Base-by-base conservation (phyloP, 176 grass and related monocot species). In the Microstegium vimineum region DNA sequence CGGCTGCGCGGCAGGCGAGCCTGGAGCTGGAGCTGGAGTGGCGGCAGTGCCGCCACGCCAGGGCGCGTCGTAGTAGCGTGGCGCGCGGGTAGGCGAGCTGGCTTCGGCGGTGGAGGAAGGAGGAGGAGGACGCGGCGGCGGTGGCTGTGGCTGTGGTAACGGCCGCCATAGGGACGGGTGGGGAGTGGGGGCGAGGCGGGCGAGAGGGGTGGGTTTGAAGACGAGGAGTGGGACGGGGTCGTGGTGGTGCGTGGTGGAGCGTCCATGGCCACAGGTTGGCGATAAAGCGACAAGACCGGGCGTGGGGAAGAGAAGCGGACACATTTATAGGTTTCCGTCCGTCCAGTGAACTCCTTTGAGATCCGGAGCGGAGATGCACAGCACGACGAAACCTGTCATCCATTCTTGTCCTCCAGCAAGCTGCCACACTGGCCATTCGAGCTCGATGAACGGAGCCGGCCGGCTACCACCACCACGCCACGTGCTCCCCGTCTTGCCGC, bases 1-100 rank as follows among this genome's bases (percentile, higher is more conserved):
- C 92, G 61, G 96, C 79, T 43, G 96, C 96, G 41, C 82, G 92
- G 90, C 96, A 98, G 23, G 81, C 31, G 81, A 93, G 52, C 72
- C 89, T 87, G 41, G 30, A 9, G 61, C 89, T 87, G n/a, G n/a
- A n/a, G n/a, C n/a, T n/a, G 40, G 32, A 10, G 62, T 41, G 54
- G 34, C 37, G 65, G 11, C 20, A 60, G n/a, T 2, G 56, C 32
- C n/a, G n/a, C n/a, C 32, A 11, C 6, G 67, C 12, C 2, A 23
- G 13, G 67, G 9, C 62, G 15, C 74, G 69, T n/a, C n/a, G n/a
- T 69, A n/a, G n/a, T n/a, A 27, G 22, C 65, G 43, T 15, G 47
- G 13, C 46, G 9, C 41, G 67, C 56, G 8, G 32, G 59, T 10
- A 49, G 63, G 34, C 66, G 15, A n/a, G 37, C n/a, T n/a, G n/a